Base-by-base conservation (phyloP, 495 filamentous ascomycete genomes). In the Lophiotrema nucula region DNA sequence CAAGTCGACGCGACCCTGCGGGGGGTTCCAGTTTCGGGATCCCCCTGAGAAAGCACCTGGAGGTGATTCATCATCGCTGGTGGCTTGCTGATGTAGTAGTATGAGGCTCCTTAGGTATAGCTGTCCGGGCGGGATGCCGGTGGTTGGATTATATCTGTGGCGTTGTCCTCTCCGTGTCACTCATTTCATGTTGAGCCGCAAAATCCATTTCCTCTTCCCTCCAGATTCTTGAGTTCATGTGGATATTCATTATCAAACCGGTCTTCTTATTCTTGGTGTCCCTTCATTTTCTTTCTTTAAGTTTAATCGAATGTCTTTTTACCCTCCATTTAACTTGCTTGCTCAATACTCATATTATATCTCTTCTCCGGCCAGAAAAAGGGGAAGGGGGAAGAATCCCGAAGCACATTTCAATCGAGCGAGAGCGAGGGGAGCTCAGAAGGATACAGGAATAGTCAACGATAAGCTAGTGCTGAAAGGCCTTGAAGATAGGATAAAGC, bases 381-480 rank as follows among this genome's bases (percentile, higher is more conserved):
- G 24, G 48, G 3, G 31, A 35, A 52, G 27, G 16, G 48, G 39
- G 26, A 37, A 52, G 31, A 37, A 52, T 52, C 48, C 48, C 2
- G 31, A 52, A 52, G 48, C 48, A 11, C 31, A 52, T 52, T 41
- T 52, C 21, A 52, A 4, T 52, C 21, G 21, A 52, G 48, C 33
- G 21, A 52, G 48, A 18, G 48, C 33, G 21, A 52, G 48, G 48
- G 48, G 48, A 28, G 48, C 48, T 52, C 31, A 52, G 22, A 52
- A 52, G 48, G 48, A 52, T 52, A 52, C 24, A 52, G 48, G 48
- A 18, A 52, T 55, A 4, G 51, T 44, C 3, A 55, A 44, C 22
- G 39, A 55, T 18, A 55, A 55, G 51, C 51, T 19, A 55, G 51
- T 55, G 51, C 48, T 52, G 37, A 55, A 44, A 21, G 38, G 53